Base-by-base conservation (phyloP, 1,284 basidiomycete genomes). In the Naganishia cerealis region DNA sequence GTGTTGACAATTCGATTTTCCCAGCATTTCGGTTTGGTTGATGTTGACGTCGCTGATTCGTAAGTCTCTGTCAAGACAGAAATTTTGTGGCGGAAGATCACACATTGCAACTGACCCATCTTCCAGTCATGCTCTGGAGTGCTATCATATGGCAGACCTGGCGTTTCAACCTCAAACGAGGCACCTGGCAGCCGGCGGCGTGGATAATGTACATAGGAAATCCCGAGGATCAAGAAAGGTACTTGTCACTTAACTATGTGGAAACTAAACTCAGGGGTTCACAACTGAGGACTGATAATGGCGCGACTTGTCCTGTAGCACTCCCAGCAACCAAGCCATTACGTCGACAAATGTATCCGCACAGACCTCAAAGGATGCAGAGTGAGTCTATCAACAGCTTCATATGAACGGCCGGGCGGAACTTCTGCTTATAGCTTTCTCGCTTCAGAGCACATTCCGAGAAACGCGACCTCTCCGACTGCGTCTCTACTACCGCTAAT, bases 131-230 rank as follows among this genome's bases (percentile, higher is more conserved):
- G 67, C 52, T 71, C 42, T 55, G 70, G 68, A 57, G 71, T 72
- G 40, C 61, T 72, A 33, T 75, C 73, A 26, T 52, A 36, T 42
- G 76, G 76, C 73, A 73, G 69, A n/a, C 52, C 73, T 61, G 72
- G 75, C 29, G 70, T 57, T 55, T 68, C 48, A 46, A 21, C 38
- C 15, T 21, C 21, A 39, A 43, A 8, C 57, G 57, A 36, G 39
- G 66, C 9, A 43, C 1, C 1, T 57, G 52, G 53, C 52, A 65
- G 46, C 48, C 55, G n/a, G 48, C 55, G 21, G 65, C 65, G 12
- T 67, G 66, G 66, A 42, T 67, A 38, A 54, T 61, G 46, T 40
- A 54, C 33, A 57, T 57, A 33, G 57, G 26, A 21, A 5, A 53
- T 3, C 53, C 53, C 5, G 43, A 33, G 0, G 39, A 21, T 15